Base-by-base conservation (phyloP, 495 filamentous ascomycete genomes). In the Talaromyces borbonicus region DNA sequence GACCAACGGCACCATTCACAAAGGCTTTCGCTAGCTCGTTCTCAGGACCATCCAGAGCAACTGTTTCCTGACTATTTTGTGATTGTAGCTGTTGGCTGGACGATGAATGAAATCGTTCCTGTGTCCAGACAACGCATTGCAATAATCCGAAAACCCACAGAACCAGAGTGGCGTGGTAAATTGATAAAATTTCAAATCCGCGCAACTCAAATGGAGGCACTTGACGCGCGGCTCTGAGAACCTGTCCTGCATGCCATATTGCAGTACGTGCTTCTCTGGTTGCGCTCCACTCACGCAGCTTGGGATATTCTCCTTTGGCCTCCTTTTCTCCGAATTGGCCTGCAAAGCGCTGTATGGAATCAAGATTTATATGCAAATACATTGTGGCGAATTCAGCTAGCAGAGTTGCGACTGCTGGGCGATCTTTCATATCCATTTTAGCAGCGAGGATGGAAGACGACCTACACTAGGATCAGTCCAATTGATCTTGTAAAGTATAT, bases 221-320 rank as follows among this genome's bases (percentile, higher is more conserved):
- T 4, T 48, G 22, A 32, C 65, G 69, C 0, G 72, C 77, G 9
- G 69, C 65, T 3, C 71, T 62, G 4, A 83, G 46, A 2, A 81
- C 63, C 54, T 80, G 77, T 0, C 76, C 78, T 0, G 77, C 77
- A 44, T 79, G 75, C 72, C 74, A 81, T 3, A 80, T 55, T 0
- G 77, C 74, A 16, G 60, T 60, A 2, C 77, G 58, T 0, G 74
- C 66, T 15, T 75, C 72, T n/a, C 52, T 44, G 1, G 59, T 69
- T 1, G 52, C 50, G 5, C 68, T 66, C 79, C 79, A 83, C 2
- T 65, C 55, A 32, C 68, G 62, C 2, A 83, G 59, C 0, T 55
- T 54, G 0, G 71, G 69, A 36, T 71, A 75, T 16, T 72, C 69
- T 4, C 66, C 55, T 8, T 69, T 60, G 0, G 75, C 72, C 48